Evolutionary conservation across 305 asterid genomes (phyloP).

Genomic region (Rubia occidens): DNA sequence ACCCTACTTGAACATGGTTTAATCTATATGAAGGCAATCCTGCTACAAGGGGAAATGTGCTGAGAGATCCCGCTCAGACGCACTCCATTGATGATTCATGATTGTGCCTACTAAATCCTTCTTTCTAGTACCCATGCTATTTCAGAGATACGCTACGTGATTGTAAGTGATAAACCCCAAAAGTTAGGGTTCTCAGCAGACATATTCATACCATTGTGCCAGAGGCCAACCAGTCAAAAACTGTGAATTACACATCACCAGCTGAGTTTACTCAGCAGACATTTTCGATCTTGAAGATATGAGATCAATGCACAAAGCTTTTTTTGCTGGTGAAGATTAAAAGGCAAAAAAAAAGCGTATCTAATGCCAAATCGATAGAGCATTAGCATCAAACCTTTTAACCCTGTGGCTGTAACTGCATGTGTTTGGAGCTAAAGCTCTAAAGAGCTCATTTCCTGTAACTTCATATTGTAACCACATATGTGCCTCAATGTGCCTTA

Average conservation of each 20-base stretch:
- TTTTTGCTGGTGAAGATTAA: neutral
- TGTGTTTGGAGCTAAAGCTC: neutral
- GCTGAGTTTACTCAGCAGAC: slow-evolving; percentile 3
- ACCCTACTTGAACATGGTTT: neutral
- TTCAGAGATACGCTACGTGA: neutral
- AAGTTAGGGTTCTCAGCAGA: neutral
- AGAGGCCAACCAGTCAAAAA: slow-evolving; percentile 3
- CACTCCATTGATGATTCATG: neutral
- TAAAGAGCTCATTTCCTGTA: neutral
- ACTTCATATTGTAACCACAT: neutral
- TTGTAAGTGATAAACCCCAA: neutral
- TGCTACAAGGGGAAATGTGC: neutral
- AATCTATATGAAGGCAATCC: neutral
- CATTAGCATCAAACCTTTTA: neutral
- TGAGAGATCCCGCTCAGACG: slow-evolving; percentile 1
- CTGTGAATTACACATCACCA: neutral
- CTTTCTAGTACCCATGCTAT: neutral
- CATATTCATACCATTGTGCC: neutral
- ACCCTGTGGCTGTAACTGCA: slow-evolving; percentile 5
- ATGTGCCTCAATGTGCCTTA: neutral
- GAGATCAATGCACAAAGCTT: neutral
- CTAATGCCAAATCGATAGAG: neutral
- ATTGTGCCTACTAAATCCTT: neutral
- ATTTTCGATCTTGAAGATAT: neutral
- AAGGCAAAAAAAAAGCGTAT: neutral